Base-by-base conservation (phyloP, 1,284 basidiomycete genomes). In the Rhodotorula sp. region DNA sequence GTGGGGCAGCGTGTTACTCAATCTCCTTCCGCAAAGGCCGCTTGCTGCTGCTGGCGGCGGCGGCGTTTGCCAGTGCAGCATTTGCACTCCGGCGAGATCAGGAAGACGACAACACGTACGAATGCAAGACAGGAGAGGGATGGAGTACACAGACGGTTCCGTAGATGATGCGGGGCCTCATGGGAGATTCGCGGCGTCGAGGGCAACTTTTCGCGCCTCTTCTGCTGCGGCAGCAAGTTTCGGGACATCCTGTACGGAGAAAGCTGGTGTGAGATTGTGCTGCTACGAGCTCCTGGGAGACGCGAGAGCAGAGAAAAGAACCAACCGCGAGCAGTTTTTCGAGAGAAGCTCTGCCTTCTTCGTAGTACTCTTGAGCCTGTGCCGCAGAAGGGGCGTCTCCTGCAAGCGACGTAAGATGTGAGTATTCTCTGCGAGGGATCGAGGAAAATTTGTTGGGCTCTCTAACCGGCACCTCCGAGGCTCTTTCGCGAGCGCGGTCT, bases 291-390 rank as follows among this genome's bases (percentile, higher is more conserved):
- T 3, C 7, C 6, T 12, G 6, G 5, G 2, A 30, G 24, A 6
- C 24, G 5, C 6, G 29, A 6, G 14, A 12, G 10, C 44, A 30
- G 1, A 10, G 10, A 26, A 29, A 6, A 24, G 18, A 20, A 49
- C 68, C 4, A n/a, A 67, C 71, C 29, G 60, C 54, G 37, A 73
- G 60, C 22, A 73, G 26, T 37, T 46, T 54, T 26, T 67, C 66
- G 44, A 73, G 58, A 14, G 49, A 46, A 12, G 46, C 62, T 48
- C 51, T 59, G 26, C 65, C 63, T 29, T 61, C 44, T 29, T 60
- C 71, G 46, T 46, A 70, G 44, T 73, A 51, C 42, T 70, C 59
- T 56, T 70, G 62, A 8, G 68, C 68, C 24, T 73, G 58, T 14
- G 46, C n/a, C 15, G 71, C 55, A 1, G 60, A 44, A 10, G 66